These are phyloP conservation scores for Penicillium janthinellum DNA, from an alignment of 2,329 filamentous ascomycete species.

Conservation along the genomic window DNA sequence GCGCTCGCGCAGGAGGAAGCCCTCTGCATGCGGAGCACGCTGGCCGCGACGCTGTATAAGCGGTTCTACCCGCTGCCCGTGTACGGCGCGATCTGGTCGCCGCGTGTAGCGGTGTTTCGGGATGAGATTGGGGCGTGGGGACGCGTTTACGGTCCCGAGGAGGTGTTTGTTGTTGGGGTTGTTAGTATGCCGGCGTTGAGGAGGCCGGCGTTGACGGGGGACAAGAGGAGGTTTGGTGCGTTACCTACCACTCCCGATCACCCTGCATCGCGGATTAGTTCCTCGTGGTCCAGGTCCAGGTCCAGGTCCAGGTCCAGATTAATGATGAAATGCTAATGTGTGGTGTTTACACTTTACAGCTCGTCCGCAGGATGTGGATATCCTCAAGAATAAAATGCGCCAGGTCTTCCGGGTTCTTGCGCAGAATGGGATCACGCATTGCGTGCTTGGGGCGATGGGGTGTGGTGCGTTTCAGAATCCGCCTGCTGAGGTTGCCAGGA, in stretches of 20 bases:
- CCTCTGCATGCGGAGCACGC: constrained; percentile 59
- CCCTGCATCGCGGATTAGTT: too few relatives aligned
- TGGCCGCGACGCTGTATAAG: constrained; percentile 23
- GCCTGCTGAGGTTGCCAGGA: constrained; percentile 56
- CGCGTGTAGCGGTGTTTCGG: constrained; percentile 57
- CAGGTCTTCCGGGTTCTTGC: constrained; percentile 58
- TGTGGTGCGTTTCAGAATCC: constrained; percentile 66
- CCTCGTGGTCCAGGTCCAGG: too few relatives aligned
- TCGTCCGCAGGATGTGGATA: constrained; percentile 42
- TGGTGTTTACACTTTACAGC: constrained; percentile 1
- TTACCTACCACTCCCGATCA: too few relatives aligned
- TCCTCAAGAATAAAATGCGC: constrained; percentile 61
- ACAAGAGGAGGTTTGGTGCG: constrained; percentile 14
- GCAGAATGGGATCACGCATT: constrained; percentile 33
- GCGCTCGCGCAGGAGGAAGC: constrained; percentile 64
- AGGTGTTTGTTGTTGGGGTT: constrained; percentile 53
- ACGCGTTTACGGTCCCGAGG: constrained; percentile 12
- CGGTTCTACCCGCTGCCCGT: constrained; percentile 53
- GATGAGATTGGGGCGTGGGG: constrained; percentile 34
- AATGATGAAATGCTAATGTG: not conserved
- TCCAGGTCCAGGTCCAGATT: too few relatives aligned
- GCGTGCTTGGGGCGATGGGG: constrained; percentile 63
- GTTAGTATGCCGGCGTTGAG: constrained; percentile 58
- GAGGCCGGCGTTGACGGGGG: constrained; percentile 34
- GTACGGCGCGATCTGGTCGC: constrained; percentile 55